A percentile compares a stretch with the other conserved stretches of the same genome.
phyloP scores from a whole-genome alignment of 768 basidiomycete species.

The Lactarius hatsudake region DNA sequence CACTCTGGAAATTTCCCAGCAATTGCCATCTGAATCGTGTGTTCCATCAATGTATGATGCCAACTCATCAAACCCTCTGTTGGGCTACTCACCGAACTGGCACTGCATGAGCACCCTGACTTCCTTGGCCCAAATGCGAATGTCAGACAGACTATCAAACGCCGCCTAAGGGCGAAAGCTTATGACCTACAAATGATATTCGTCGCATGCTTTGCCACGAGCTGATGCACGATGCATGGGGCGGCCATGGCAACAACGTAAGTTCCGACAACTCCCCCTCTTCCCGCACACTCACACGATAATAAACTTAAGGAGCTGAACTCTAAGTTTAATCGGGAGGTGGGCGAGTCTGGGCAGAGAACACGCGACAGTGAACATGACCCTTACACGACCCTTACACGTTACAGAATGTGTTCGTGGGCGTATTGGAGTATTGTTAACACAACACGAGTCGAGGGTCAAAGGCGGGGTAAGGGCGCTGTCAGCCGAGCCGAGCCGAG shows the following conservation, averaged over 20 bases:
- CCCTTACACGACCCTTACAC: constrained; percentile 37
- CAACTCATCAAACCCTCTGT: constrained; percentile 65
- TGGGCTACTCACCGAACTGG: constrained; percentile 69
- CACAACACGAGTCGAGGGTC: too few relatives aligned
- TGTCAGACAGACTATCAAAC: constrained; percentile 58
- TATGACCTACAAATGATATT: too few relatives aligned
- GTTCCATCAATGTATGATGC: constrained; percentile 53
- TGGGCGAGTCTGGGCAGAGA: constrained; percentile 27
- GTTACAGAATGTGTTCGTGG: neutral
- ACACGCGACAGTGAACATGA: constrained; percentile 51
- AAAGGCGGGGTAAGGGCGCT: too few relatives aligned
- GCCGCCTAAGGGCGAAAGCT: constrained; percentile 68
- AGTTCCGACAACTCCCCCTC: constrained; percentile 28
- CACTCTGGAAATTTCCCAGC: constrained; percentile 47
- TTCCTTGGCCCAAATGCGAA: constrained; percentile 68
- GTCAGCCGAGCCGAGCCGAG: neutral
- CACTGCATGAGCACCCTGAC: constrained; percentile 70
- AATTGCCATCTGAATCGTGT: constrained; percentile 41
- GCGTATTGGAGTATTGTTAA: too few relatives aligned
- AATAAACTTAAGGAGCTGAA: too few relatives aligned
- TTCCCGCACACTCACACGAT: neutral
- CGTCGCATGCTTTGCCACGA: constrained; percentile 74
- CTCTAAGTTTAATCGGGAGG: too few relatives aligned
- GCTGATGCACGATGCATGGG: constrained; percentile 42
- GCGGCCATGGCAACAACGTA: constrained; percentile 71